phyloP scores from a whole-genome alignment of 106 monocot species.

The Dendrobium catenatum region DNA sequence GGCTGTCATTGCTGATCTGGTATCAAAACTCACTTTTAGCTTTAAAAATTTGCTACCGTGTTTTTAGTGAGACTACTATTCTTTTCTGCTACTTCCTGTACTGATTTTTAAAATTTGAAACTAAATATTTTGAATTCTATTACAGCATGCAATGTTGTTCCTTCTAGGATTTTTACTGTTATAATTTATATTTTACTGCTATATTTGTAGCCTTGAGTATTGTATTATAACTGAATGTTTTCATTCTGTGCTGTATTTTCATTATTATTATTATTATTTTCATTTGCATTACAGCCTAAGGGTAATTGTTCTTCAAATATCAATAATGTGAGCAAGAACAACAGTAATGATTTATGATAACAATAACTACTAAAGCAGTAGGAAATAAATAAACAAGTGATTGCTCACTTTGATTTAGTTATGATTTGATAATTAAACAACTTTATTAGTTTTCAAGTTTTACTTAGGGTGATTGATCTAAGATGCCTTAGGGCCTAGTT shows the following conservation, averaged over 20 bases:
- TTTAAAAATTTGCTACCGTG: background rate
- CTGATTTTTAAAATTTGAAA: background rate
- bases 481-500: too few relatives aligned
- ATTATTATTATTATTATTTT: too few relatives aligned
- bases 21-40: slow-evolving; percentile 15
- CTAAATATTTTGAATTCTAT: background rate
- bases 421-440: background rate
- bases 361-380: background rate
- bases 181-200: background rate
- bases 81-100: background rate
- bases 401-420: background rate
- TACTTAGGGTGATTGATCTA: too few relatives aligned
- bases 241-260: too few relatives aligned
- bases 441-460: too few relatives aligned
- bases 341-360: background rate
- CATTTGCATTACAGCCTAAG: too few relatives aligned
- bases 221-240: too few relatives aligned
- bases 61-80: background rate
- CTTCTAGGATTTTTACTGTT: background rate
- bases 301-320: too few relatives aligned
- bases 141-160: background rate
- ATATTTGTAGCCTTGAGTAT: background rate
- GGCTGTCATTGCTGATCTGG: slow-evolving; percentile 98
- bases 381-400: background rate
- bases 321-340: background rate